A percentile compares a stretch with the other conserved stretches of the same genome.
Evolutionary conservation across 78 protist genomes (phyloP).

Genomic region (Polysphondylium violaceum): DNA sequence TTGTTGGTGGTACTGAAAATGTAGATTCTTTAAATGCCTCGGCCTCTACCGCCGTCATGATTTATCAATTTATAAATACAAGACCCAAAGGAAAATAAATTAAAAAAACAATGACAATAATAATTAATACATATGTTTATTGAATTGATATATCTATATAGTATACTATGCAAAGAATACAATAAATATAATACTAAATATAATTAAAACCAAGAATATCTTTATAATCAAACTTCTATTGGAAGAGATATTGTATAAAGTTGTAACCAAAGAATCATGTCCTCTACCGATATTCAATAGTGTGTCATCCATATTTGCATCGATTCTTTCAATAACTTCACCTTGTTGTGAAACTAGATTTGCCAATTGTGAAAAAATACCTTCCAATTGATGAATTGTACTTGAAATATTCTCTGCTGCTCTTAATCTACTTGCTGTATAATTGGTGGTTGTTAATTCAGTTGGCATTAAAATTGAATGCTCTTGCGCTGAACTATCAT

Average conservation of each 20-base stretch:
- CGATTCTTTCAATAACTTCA: slow-evolving; percentile 73
- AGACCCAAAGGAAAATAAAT: background rate
- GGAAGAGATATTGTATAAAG: slow-evolving; percentile 40
- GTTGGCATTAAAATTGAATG: slow-evolving; percentile 66
- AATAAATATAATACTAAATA: slow-evolving; percentile 49
- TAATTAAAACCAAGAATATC: slow-evolving; percentile 52
- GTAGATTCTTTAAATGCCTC: slow-evolving; percentile 24
- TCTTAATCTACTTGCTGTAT: slow-evolving; percentile 54
- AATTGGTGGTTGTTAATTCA: slow-evolving; percentile 24
- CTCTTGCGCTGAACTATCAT: slow-evolving; percentile 13
- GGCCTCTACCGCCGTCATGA: slow-evolving; percentile 24
- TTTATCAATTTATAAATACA: slow-evolving; percentile 3
- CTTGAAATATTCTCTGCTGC: slow-evolving; percentile 72
- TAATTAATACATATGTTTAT: background rate
- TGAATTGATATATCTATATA: background rate
- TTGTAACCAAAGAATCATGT: slow-evolving; percentile 47
- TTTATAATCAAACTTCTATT: slow-evolving; percentile 58
- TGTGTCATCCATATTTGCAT: slow-evolving; percentile 67
- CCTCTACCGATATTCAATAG: slow-evolving; percentile 53
- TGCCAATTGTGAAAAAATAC: slow-evolving; percentile 68
- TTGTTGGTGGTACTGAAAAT: background rate
- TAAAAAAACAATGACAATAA: background rate
- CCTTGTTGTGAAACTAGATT: slow-evolving; percentile 54
- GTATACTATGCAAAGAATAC: slow-evolving; percentile 64
- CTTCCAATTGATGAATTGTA: slow-evolving; percentile 68